A percentile compares a stretch with the other conserved stretches of the same genome.
Evolutionary conservation across 1,284 basidiomycete species (phyloP).

Genomic region (Cerrena zonata): DNA sequence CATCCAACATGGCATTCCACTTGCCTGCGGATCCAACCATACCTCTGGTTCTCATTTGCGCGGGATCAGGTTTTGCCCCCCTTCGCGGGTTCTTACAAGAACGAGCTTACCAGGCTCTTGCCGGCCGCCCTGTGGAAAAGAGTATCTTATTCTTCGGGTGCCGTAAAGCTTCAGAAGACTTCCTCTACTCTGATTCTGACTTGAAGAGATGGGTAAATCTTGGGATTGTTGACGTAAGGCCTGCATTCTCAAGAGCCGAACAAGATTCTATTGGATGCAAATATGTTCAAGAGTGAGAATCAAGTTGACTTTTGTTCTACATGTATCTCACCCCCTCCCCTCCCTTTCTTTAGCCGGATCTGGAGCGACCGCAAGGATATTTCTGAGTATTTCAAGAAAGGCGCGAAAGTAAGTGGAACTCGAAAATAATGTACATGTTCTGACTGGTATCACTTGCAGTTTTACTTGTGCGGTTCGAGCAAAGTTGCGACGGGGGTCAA

Average conservation of each 20-base stretch:
- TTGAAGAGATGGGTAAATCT: conserved; percentile 37
- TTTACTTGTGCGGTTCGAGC: conserved; percentile 42
- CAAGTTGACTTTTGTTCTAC: too few species aligned
- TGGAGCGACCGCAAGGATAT: conserved; percentile 38
- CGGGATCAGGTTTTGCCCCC: conserved; percentile 46
- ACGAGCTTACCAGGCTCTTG: conserved; percentile 40
- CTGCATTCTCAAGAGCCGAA: conserved; percentile 39
- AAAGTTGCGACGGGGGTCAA: conserved; percentile 33
- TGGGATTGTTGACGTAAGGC: conserved; percentile 43
- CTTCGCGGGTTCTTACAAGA: conserved; percentile 53
- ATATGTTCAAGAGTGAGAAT: conserved; percentile 47
- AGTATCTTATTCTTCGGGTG: conserved; percentile 48
- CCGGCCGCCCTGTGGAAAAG: conserved; percentile 39
- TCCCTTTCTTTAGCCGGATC: conserved; percentile 41
- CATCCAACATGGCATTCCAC: conserved; percentile 38
- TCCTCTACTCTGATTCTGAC: conserved; percentile 38
- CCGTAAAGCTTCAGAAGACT: conserved; percentile 36
- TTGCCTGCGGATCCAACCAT: conserved; percentile 37
- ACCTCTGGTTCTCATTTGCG: conserved; percentile 45
- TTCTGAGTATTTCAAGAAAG: conserved; percentile 25
- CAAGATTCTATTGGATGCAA: conserved; percentile 36
- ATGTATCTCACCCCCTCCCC: too few species aligned
- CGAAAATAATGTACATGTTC: not conserved
- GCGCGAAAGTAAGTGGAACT: conserved; percentile 40
- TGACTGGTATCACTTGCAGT: conserved; percentile 19